Evolutionary conservation across 371 early-diverging fungal genomes (phyloP).

Genomic region (Mucor velutinosus): DNA sequence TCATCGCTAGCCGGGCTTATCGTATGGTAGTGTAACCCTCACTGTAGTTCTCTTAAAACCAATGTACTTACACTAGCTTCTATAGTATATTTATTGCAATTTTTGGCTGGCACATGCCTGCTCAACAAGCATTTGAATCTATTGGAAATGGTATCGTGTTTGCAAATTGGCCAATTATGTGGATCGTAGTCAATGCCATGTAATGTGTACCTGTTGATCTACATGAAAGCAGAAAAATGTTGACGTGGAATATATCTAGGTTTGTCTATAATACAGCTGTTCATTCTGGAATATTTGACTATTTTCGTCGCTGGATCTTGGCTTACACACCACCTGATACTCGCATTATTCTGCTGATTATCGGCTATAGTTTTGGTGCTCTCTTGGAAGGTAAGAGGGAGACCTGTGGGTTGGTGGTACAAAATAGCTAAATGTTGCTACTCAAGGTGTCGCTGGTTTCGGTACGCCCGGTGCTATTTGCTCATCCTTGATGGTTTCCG

Average conservation of each 20-base stretch:
- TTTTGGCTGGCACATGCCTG: constrained; percentile 60
- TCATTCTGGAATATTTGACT: constrained; percentile 46
- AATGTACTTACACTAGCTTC: not conserved
- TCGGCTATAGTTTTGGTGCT: constrained; percentile 50
- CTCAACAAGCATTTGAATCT: constrained; percentile 43
- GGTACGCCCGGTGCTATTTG: constrained; percentile 59
- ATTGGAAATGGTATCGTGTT: constrained; percentile 50
- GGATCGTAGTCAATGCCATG: constrained; percentile 58
- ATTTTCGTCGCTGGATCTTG: constrained; percentile 54
- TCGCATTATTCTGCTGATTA: constrained; percentile 44
- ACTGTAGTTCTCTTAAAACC: not conserved
- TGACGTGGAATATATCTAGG: constrained; percentile 20
- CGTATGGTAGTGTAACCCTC: constrained; percentile 32
- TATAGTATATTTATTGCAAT: constrained; percentile 55
- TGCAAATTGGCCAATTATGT: constrained; percentile 61
- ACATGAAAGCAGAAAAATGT: not conserved
- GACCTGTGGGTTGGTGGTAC: not conserved
- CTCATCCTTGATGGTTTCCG: constrained; percentile 50
- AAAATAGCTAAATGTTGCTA: not conserved
- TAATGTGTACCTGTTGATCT: constrained; percentile 4
- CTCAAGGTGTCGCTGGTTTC: constrained; percentile 50
- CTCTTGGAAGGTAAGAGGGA: constrained; percentile 42
- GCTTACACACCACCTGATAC: constrained; percentile 49
- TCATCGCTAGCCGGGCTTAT: constrained; percentile 38
- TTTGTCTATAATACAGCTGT: constrained; percentile 49